These are phyloP conservation scores for Dysphania ambrosioides DNA, from an alignment of 148 eudicot genomes.

Conservation along the genomic window DNA sequence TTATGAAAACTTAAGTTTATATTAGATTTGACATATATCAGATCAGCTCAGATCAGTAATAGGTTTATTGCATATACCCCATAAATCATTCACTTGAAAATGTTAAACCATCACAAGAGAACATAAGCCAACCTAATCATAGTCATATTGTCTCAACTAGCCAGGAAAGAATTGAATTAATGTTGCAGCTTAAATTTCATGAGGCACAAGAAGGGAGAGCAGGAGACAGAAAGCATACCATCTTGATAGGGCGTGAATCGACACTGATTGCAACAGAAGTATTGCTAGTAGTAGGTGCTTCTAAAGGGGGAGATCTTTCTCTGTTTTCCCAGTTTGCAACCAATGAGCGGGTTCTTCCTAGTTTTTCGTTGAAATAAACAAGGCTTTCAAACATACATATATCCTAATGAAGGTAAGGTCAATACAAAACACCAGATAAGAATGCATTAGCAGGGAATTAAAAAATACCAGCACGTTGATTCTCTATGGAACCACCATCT, in stretches of 20 bases:
- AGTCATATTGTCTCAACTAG: not conserved
- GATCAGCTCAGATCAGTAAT: too few relatives aligned
- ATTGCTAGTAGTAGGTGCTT: conserved; percentile 49
- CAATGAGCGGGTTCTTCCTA: conserved; percentile 68
- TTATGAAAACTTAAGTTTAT: too few relatives aligned
- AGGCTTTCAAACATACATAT: not conserved
- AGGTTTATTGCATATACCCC: too few relatives aligned
- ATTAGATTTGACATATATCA: too few relatives aligned
- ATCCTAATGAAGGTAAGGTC: not conserved
- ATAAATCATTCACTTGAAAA: too few relatives aligned
- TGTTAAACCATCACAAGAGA: not conserved
- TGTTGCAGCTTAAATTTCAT: not conserved
- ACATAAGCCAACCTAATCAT: not conserved
- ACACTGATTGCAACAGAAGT: conserved; percentile 33
- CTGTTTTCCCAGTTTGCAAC: conserved; percentile 73
- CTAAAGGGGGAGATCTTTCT: conserved; percentile 47
- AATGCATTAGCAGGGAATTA: conserved; percentile 1
- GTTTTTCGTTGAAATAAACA: conserved; percentile 9
- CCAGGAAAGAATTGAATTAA: not conserved
- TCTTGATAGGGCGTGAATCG: conserved; percentile 37
- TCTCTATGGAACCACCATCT: conserved; percentile 48
- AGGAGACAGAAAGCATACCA: conserved; percentile 41
- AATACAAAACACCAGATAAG: conserved; percentile 15
- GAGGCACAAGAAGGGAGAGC: not conserved
- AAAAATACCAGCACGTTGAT: conserved; percentile 56